A percentile compares a stretch with the other conserved stretches of the same genome.
Conservation (phyloP, 495 filamentous ascomycete genomes). For the Podospora pseudocomata region DNA sequence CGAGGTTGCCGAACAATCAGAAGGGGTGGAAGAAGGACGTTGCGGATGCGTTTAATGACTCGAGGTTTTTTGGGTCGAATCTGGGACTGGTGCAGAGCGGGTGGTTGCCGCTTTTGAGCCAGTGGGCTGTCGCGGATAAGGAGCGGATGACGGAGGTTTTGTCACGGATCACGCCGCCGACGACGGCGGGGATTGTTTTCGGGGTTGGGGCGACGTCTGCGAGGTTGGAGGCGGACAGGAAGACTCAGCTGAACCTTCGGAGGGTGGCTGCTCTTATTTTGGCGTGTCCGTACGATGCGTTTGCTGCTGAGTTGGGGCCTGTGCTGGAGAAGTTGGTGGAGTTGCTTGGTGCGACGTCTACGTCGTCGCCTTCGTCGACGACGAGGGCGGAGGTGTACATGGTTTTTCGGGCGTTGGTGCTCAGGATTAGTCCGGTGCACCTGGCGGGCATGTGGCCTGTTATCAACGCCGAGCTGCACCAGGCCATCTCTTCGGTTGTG, state of each 20-base stretch:
- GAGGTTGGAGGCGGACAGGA: conserved; percentile 89
- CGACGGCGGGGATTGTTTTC: conserved; percentile 96
- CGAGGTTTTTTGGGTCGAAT: conserved; percentile 72
- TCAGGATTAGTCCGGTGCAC: conserved; percentile 71
- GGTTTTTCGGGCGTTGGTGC: conserved; percentile 73
- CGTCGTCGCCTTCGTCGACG: conserved; percentile 86
- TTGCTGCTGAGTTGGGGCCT: conserved; percentile 65
- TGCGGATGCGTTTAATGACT: conserved; percentile 84
- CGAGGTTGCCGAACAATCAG: conserved; percentile 70
- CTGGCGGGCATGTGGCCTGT: conserved; percentile 84
- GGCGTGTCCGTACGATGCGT: conserved; percentile 69
- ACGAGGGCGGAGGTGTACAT: conserved; percentile 88
- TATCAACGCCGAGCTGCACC: conserved; percentile 80
- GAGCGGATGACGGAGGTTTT: conserved; percentile 82
- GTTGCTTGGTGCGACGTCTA: conserved; percentile 76
- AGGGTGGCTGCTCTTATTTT: conserved; percentile 74
- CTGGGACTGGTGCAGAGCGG: conserved; percentile 60
- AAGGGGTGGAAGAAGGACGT: conserved; percentile 94
- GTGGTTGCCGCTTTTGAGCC: conserved; percentile 80
- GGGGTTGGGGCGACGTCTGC: conserved; percentile 94
- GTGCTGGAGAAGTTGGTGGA: conserved; percentile 84
- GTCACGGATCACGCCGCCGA: conserved; percentile 72
- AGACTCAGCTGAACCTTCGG: conserved; percentile 85
- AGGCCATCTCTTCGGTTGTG: conserved; percentile 72
- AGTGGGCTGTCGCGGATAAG: conserved; percentile 81